Conservation (phyloP, 768 basidiomycete species). For the Leucogyrophana mollusca region DNA sequence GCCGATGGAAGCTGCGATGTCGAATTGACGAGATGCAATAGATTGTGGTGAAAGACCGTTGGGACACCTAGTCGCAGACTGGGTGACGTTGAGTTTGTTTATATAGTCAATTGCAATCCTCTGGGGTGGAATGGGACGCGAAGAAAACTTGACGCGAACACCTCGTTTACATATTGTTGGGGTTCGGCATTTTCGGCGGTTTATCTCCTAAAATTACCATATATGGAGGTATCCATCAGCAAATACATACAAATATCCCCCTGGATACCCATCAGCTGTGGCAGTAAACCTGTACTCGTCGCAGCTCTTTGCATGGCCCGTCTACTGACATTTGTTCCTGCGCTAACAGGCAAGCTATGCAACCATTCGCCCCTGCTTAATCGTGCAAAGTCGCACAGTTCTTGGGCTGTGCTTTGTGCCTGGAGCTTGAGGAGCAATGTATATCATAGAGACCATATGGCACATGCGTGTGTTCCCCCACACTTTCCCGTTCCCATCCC, state of each 20-base stretch:
- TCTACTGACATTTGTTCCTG: not conserved
- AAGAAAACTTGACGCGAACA: slow-evolving; percentile 1
- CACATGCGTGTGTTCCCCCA: too few species aligned
- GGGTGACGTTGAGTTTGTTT: slow-evolving; percentile 23
- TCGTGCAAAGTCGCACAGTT: too few species aligned
- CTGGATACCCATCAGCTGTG: not conserved
- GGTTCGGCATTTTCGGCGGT: slow-evolving; percentile 17
- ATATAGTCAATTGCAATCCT: slow-evolving; percentile 21
- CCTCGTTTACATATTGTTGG: slow-evolving; percentile 20
- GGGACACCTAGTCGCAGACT: slow-evolving; percentile 27
- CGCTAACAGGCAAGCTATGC: not conserved
- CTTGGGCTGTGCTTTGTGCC: not conserved
- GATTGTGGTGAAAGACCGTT: slow-evolving; percentile 22
- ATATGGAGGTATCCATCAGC: too few species aligned
- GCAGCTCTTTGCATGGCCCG: not conserved
- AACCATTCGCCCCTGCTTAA: too few species aligned
- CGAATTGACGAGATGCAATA: slow-evolving; percentile 8
- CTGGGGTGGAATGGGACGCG: slow-evolving; percentile 19
- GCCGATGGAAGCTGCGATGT: slow-evolving; percentile 10
- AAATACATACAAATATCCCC: not conserved
- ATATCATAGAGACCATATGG: not conserved
- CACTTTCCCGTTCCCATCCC: too few species aligned
- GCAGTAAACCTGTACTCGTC: not conserved
- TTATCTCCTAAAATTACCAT: not conserved
- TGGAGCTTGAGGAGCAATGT: too few species aligned